Conservation (phyloP, 2,329 filamentous ascomycete genomes). For the Xylariaceae sp. region DNA sequence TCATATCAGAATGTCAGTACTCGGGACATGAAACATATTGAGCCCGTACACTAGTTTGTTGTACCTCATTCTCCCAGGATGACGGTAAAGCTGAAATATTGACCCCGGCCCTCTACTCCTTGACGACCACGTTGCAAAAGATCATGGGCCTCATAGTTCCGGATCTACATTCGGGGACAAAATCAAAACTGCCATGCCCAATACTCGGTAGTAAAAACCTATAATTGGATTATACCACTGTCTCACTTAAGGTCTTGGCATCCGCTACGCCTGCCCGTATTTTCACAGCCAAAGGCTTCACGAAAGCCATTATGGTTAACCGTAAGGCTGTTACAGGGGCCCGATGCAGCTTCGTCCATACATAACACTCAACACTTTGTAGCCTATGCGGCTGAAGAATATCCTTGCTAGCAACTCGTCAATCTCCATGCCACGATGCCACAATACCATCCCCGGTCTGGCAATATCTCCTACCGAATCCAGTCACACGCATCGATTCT, state of each 20-base stretch:
- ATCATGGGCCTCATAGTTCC: too few species aligned
- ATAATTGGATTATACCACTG: background rate
- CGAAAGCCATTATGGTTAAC: slow-evolving; percentile 9
- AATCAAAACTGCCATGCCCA: too few species aligned
- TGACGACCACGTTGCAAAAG: slow-evolving; percentile 8
- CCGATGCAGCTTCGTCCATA: slow-evolving; percentile 1
- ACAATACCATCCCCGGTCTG: background rate
- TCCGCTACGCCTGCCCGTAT: background rate
- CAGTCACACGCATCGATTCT: too few species aligned
- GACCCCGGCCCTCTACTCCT: background rate
- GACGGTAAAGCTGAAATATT: background rate
- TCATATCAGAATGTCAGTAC: background rate
- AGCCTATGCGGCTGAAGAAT: slow-evolving; percentile 9
- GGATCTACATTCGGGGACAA: background rate
- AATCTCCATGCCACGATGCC: background rate
- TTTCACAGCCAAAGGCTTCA: too few species aligned
- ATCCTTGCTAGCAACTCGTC: background rate
- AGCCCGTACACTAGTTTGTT: background rate
- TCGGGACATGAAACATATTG: background rate
- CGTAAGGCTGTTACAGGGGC: slow-evolving; percentile 13
- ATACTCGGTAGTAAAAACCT: too few species aligned
- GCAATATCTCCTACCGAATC: slow-evolving; percentile 9
- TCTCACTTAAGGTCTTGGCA: slow-evolving; percentile 6
- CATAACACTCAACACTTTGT: slow-evolving; percentile 1
- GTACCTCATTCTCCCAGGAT: slow-evolving; percentile 2